Base-by-base conservation (phyloP, 116 monocot species). In the Thalassia testudinum region DNA sequence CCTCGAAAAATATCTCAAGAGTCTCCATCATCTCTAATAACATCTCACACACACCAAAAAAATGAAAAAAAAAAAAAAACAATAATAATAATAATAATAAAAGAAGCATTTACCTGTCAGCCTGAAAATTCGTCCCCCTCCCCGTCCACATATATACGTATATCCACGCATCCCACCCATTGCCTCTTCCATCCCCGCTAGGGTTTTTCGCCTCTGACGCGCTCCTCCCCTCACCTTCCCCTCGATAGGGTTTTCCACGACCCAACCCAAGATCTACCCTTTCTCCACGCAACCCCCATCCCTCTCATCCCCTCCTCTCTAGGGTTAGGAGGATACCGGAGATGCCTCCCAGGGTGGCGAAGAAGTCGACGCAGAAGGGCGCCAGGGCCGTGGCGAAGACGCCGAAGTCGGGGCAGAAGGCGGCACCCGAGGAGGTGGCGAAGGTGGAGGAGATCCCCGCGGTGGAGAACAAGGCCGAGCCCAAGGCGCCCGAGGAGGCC, bases 341-440 rank as follows among this genome's bases (percentile, higher is more conserved):
- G 65, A 75, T 82, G 82, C 82, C 82, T 70, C 78, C 78, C 16
- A 62, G 70, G 48, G 42, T 62, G 57, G 83, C 53, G 56, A 78
- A 63, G 75, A 75, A 58, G 66, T 13, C 50, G 1, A 10, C 74
- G 8, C 78, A 60, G 0, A 64, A 59, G 18, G 20, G 54, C 15
- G 26, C 53, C 10, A 64, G 61, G 18, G 25, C 59, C 18, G 47
- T 52, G 48, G 26, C 52, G 43, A 50, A 58, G 47, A 20, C 57
- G 43, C 43, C 44, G 22, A 71, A 43, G 51, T 49, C 37, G 25
- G 26, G 17, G 7, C 52, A 42, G 29, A 66, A 63, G 43, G 26
- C 66, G 27, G 29, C 22, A 27, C 13, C 45, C 10, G 57, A 64
- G 47, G 34, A 19, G 19, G 54, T 42, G 59, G 59, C 42, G 47